phyloP scores from a whole-genome alignment of 495 filamentous ascomycete species.

The Penicillium ochrochloron region DNA sequence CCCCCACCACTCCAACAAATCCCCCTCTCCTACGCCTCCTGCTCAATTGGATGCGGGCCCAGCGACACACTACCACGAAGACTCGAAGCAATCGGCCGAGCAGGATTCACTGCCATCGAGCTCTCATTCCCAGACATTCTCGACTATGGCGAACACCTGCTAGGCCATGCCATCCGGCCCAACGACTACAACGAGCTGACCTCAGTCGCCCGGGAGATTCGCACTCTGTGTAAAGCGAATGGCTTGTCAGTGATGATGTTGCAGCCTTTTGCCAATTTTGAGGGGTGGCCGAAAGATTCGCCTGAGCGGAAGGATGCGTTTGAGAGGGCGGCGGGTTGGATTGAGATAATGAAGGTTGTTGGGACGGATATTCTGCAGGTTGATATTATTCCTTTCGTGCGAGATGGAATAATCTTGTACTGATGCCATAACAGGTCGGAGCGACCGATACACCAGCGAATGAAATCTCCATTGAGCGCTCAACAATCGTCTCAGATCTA shows the following conservation, averaged over 20 bases:
- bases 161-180: conserved; percentile 52
- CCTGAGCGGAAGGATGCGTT: conserved; percentile 68
- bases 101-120: conserved; percentile 74
- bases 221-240: conserved; percentile 54
- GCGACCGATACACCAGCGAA: conserved; percentile 64
- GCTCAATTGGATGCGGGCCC: conserved; percentile 60
- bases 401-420: neutral
- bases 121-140: conserved; percentile 79
- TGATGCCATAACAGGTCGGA: conserved; percentile 57
- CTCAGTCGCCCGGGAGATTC: conserved; percentile 55
- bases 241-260: conserved; percentile 70
- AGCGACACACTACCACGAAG: conserved; percentile 64
- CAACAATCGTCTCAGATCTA: conserved; percentile 63
- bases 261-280: conserved; percentile 81
- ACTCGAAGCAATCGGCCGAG: conserved; percentile 66
- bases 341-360: conserved; percentile 70
- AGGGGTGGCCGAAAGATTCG: conserved; percentile 70
- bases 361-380: conserved; percentile 79
- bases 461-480: conserved; percentile 53
- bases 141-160: conserved; percentile 57
- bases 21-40: conserved; percentile 67
- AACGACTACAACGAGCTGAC: conserved; percentile 62
- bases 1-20: conserved; percentile 47
- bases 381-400: conserved; percentile 22
- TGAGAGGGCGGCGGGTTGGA: conserved; percentile 67